Percentiles rank a stretch among this genome's conserved stretches.
Conservation (phyloP, 163 green algal genomes). For the Scenedesmus sp. region DNA sequence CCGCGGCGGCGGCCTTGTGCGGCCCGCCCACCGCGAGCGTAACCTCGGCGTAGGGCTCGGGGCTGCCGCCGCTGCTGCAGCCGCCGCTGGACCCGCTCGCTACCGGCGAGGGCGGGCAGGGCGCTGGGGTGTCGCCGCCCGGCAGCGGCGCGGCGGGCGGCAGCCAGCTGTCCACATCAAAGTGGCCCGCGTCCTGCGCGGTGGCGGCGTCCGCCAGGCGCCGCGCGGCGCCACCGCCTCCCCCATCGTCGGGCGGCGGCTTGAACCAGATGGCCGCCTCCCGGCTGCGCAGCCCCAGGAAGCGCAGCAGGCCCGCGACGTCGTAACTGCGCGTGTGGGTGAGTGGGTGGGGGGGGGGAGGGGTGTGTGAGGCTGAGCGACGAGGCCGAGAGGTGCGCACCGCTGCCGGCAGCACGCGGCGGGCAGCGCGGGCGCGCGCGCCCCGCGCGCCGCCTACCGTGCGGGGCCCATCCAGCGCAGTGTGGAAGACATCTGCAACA, state of each 20-base stretch:
- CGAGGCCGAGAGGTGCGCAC: too few relatives aligned
- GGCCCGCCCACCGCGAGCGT: too few relatives aligned
- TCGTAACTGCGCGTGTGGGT: constrained; percentile 70
- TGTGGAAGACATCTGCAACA: constrained; percentile 77
- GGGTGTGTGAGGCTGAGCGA: too few relatives aligned
- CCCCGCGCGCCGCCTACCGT: constrained; percentile 69
- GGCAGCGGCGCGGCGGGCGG: too few relatives aligned
- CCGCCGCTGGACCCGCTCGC: neutral
- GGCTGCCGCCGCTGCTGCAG: neutral
- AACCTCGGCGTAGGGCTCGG: too few relatives aligned
- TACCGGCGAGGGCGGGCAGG: neutral
- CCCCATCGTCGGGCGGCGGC: too few relatives aligned
- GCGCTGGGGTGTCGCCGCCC: too few relatives aligned
- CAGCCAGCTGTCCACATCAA: too few relatives aligned
- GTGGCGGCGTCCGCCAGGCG: neutral
- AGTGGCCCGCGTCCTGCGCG: too few relatives aligned
- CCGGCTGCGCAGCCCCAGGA: constrained; percentile 30
- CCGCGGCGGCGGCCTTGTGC: too few relatives aligned
- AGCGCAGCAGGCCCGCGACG: constrained; percentile 53
- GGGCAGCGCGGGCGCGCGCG: neutral
- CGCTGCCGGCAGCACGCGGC: too few relatives aligned
- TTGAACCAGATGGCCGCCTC: constrained; percentile 31
- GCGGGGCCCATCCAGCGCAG: constrained; percentile 82
- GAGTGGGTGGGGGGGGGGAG: too few relatives aligned
- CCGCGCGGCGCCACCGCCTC: neutral